phyloP scores from a whole-genome alignment of 257 asterid species.

The Solanum etuberosum region DNA sequence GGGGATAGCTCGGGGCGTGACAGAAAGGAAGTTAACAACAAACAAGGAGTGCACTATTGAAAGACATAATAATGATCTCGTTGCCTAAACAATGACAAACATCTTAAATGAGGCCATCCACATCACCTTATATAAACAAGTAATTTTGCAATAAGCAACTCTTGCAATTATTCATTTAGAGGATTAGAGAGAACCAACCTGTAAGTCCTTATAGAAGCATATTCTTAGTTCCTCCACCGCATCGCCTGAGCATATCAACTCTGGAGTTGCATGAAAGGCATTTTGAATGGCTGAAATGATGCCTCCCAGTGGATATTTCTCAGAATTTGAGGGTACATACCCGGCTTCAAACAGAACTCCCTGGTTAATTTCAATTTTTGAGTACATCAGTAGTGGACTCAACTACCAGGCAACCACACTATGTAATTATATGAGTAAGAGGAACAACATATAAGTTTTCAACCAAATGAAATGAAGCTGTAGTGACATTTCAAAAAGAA shows the following conservation, averaged over 20 bases:
- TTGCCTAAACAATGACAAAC: not conserved
- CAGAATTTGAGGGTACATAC: conserved; percentile 77
- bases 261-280: conserved; percentile 75
- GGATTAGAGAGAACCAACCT: conserved; percentile 30
- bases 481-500: not conserved
- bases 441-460: not conserved
- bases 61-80: not conserved
- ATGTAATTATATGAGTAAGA: not conserved
- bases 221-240: conserved; percentile 68
- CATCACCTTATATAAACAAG: too few species aligned
- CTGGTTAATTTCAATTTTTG: conserved; percentile 21
- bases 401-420: not conserved
- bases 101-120: not conserved
- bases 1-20: too few species aligned
- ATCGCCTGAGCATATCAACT: conserved; percentile 52
- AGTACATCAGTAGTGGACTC: not conserved
- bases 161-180: not conserved
- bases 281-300: conserved; percentile 70
- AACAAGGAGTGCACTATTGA: not conserved
- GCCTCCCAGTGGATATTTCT: conserved; percentile 79
- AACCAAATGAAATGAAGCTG: not conserved
- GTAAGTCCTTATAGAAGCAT: conserved; percentile 83
- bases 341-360: conserved; percentile 65
- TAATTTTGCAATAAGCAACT: not conserved
- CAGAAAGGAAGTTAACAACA: not conserved